These are phyloP conservation scores for Fusarium subglutinans DNA, from an alignment of 2,329 filamentous ascomycete species.

Conservation along the genomic window DNA sequence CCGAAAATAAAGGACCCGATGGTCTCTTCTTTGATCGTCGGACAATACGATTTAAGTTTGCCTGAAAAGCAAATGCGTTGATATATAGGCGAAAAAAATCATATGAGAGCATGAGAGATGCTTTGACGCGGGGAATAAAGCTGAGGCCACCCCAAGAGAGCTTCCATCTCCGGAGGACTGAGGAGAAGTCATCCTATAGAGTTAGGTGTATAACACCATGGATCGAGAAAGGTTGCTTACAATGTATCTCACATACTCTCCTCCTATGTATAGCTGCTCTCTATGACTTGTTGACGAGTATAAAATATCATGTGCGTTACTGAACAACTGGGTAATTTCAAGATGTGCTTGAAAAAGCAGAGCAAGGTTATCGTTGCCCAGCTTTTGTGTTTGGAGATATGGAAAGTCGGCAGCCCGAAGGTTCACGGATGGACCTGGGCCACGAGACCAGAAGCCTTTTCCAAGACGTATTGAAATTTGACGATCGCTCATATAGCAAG, in stretches of 20 bases:
- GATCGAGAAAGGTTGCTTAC: conserved; percentile 29
- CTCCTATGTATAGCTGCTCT: conserved; percentile 74
- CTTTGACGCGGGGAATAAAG: conserved; percentile 72
- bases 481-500: conserved; percentile 73
- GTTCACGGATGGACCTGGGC: conserved; percentile 72
- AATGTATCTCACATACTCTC: conserved; percentile 78
- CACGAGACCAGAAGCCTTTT: conserved; percentile 78
- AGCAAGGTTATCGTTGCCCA: conserved; percentile 72
- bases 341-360: conserved; percentile 76
- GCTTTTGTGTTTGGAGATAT: conserved; percentile 65
- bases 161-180: conserved; percentile 76
- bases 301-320: conserved; percentile 77
- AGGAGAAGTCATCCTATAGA: conserved; percentile 70
- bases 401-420: conserved; percentile 74
- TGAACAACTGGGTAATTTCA: conserved; percentile 76
- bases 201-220: neutral
- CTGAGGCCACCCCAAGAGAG: conserved; percentile 73
- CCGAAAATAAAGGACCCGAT: conserved; percentile 55
- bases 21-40: conserved; percentile 44
- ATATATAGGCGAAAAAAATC: conserved; percentile 79
- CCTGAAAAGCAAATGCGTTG: conserved; percentile 80
- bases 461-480: conserved; percentile 77
- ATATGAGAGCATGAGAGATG: conserved; percentile 74
- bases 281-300: conserved; percentile 77
- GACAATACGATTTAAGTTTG: conserved; percentile 65